These are phyloP conservation scores for Tricholoma terreum DNA, from an alignment of 768 basidiomycete genomes.

Conservation along the genomic window DNA sequence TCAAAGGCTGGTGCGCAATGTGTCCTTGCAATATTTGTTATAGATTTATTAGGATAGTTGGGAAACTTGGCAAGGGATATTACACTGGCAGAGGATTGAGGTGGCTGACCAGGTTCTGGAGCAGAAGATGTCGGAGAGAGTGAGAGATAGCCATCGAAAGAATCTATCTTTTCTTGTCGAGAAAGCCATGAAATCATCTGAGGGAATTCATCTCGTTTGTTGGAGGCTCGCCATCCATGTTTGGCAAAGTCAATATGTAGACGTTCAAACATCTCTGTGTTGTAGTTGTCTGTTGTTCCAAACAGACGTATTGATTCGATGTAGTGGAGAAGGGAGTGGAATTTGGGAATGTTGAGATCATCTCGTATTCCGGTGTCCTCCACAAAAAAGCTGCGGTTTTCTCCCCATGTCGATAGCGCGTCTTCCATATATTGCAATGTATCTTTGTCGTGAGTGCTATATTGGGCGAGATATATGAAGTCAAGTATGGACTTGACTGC, in stretches of 20 bases:
- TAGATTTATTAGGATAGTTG: slow-evolving; percentile 9
- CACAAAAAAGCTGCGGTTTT: slow-evolving; percentile 30
- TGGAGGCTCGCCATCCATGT: slow-evolving; percentile 17
- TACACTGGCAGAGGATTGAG: neutral
- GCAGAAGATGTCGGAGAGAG: neutral
- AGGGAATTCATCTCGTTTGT: slow-evolving; percentile 13
- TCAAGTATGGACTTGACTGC: slow-evolving; percentile 26
- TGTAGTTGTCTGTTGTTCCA: slow-evolving; percentile 36
- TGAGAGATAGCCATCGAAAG: neutral
- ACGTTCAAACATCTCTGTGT: slow-evolving; percentile 36
- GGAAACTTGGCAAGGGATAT: neutral
- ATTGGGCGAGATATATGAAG: slow-evolving; percentile 27
- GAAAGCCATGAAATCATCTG: slow-evolving; percentile 40
- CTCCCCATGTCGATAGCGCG: slow-evolving; percentile 21
- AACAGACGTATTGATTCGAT: slow-evolving; percentile 19
- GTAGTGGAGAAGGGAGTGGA: slow-evolving; percentile 38
- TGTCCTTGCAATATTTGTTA: neutral
- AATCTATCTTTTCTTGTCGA: slow-evolving; percentile 30
- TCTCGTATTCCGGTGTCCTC: slow-evolving; percentile 25
- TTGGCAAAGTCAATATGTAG: slow-evolving; percentile 42
- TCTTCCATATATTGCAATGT: slow-evolving; percentile 22
- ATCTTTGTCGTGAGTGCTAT: slow-evolving; percentile 21
- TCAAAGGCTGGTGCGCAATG: neutral
- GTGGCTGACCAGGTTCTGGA: neutral
- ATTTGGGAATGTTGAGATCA: slow-evolving; percentile 41